phyloP scores from a whole-genome alignment of 768 basidiomycete genomes.

The Hortiboletus campestris region DNA sequence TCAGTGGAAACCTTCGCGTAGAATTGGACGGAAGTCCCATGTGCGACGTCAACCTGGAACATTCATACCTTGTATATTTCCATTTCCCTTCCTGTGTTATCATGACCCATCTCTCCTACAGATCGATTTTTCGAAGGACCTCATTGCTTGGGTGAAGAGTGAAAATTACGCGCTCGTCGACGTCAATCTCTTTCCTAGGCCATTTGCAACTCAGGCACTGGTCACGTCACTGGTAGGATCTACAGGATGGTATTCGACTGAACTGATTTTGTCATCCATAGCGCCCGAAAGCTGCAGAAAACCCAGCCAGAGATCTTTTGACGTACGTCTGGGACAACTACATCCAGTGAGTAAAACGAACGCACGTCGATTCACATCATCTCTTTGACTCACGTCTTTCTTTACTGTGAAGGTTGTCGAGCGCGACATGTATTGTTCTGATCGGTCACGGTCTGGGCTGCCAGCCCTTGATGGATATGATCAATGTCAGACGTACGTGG shows the following conservation, averaged over 20 bases:
- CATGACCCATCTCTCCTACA: constrained; percentile 33
- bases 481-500: constrained; percentile 64
- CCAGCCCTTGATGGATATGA: constrained; percentile 67
- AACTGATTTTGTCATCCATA: constrained; percentile 13
- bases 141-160: constrained; percentile 72
- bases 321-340: constrained; percentile 97
- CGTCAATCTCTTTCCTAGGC: constrained; percentile 77
- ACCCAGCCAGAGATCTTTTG: constrained; percentile 57
- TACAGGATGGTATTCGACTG: not conserved
- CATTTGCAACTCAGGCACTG: constrained; percentile 33
- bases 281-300: constrained; percentile 43
- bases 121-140: constrained; percentile 81
- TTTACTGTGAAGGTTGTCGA: constrained; percentile 54
- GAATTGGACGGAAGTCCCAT: constrained; percentile 73
- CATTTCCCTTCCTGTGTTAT: not conserved
- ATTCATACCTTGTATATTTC: constrained; percentile 73
- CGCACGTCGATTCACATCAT: not conserved
- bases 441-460: constrained; percentile 90
- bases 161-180: constrained; percentile 78
- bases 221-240: constrained; percentile 33
- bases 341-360: constrained; percentile 62
- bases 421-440: constrained; percentile 69
- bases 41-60: constrained; percentile 74
- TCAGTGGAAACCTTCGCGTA: constrained; percentile 83
- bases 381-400: not conserved